Evolutionary conservation across 352 stramenopile species (phyloP).

Genomic region (Thalassiosira mediterranea): DNA sequence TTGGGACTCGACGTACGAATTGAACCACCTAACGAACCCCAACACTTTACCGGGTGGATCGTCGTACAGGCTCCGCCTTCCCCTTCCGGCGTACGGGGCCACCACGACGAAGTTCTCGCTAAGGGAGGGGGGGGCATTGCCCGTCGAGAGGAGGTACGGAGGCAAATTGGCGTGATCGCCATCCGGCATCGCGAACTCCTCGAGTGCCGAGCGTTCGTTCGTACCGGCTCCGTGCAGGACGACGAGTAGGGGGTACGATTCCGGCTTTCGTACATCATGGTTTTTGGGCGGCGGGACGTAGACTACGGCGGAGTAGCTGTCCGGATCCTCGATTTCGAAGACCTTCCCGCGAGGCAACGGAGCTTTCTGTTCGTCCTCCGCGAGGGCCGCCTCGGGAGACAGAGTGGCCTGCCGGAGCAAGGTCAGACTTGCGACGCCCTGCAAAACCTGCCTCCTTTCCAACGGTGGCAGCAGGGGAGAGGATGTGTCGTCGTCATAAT

Average conservation of each 20-base stretch:
- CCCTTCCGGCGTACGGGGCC: slow-evolving; percentile 67
- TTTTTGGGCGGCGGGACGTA: slow-evolving; percentile 53
- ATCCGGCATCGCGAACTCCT: slow-evolving; percentile 44
- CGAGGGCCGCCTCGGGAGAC: background rate
- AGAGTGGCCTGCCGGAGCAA: background rate
- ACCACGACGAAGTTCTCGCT: slow-evolving; percentile 77
- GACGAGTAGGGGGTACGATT: slow-evolving; percentile 62
- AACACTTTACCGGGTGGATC: slow-evolving; percentile 72
- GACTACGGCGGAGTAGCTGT: slow-evolving; percentile 66
- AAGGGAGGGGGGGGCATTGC: slow-evolving; percentile 56
- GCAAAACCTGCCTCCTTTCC: too few relatives aligned
- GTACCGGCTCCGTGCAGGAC: slow-evolving; percentile 79
- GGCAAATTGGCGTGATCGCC: slow-evolving; percentile 80
- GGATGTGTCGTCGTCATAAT: too few relatives aligned
- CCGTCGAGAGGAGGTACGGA: slow-evolving; percentile 62
- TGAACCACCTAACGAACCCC: slow-evolving; percentile 72
- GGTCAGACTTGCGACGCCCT: background rate
- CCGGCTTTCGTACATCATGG: slow-evolving; percentile 5
- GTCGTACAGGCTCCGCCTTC: slow-evolving; percentile 74
- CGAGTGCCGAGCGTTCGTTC: slow-evolving; percentile 63
- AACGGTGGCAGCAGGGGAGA: too few relatives aligned
- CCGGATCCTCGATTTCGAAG: slow-evolving; percentile 64
- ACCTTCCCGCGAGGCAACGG: slow-evolving; percentile 22
- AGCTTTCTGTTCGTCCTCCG: slow-evolving; percentile 6
- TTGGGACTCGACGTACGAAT: slow-evolving; percentile 29